Evolutionary conservation across 345 rosid genomes (phyloP), one percentile per base, ranked within the genome.

Genomic region (Luvunga scandens): DNA sequence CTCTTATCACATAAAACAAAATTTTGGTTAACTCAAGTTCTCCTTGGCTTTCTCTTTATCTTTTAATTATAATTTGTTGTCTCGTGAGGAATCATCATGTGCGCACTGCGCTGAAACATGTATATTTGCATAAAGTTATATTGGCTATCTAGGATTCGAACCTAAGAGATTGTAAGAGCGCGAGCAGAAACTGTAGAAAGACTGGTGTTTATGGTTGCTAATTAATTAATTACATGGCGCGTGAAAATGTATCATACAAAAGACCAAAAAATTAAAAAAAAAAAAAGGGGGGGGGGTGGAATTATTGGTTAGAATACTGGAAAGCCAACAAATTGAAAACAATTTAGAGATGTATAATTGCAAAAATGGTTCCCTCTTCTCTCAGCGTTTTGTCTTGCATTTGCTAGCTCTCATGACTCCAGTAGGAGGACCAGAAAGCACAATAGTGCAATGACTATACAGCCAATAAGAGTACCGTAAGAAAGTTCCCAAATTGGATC

Each of bases 341-440:
- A 24, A 61, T 9, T 38, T 60, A 25, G 27, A 1, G 13, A 36
- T 1, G n/a, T 24, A 19, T 16, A 9, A 27, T 25, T 61, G 42
- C 66, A 34, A 25, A 73, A 50, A 69, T 45, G 21, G 27, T 34
- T 14, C 8, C 34, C 9, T 24, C 27, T 24, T 6, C 22, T 1
- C 65, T 91, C 89, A 95, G 48, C 91, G 97, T 87, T 86, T 91
- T 1, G 94, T 91, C 79, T 21, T 81, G 88, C 98, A 96, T 66
- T 73, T 78, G 72, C 86, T 87, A 38, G 79, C 91, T 83, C 81
- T 83, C 30, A 92, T 68, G 31, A 89, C 88, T 19, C 99, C 99
- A 19, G 60, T 66, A 2, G 99, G 99, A 79, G 99, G 99, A 39
- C 73, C 84, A 24, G 91, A 83, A 57, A 92, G 70, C 79, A 84